Evolutionary conservation across 345 rosid genomes (phyloP).

Genomic region (Rhizophora apiculata): DNA sequence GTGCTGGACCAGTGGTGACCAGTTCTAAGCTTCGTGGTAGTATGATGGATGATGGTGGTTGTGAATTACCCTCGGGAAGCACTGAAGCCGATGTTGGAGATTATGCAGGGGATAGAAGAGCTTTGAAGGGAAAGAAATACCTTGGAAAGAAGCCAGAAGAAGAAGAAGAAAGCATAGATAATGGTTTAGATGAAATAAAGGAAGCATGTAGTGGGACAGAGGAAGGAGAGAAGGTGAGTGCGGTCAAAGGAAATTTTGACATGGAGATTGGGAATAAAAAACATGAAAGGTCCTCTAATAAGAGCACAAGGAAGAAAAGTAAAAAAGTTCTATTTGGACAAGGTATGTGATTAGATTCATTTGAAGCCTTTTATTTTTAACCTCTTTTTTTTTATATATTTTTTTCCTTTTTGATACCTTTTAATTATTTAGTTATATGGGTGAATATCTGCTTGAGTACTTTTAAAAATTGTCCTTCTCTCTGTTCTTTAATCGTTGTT

Average conservation of each 20-base stretch:
- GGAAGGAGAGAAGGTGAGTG: conserved; percentile 51
- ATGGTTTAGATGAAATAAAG: conserved; percentile 60
- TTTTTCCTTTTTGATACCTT: neutral
- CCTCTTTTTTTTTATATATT: neutral
- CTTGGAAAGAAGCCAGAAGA: conserved; percentile 42
- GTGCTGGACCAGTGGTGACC: conserved; percentile 58
- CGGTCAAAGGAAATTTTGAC: conserved; percentile 44
- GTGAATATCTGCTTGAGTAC: neutral
- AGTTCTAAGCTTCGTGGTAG: conserved; percentile 56
- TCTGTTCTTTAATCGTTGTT: no score
- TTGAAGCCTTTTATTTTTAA: neutral
- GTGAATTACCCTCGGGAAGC: conserved; percentile 77
- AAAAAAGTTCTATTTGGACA: conserved; percentile 57
- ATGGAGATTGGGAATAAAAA: conserved; percentile 25
- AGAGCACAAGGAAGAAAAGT: conserved; percentile 26
- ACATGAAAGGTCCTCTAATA: conserved; percentile 29
- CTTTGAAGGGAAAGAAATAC: conserved; percentile 46
- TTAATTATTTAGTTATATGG: neutral
- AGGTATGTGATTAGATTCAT: conserved; percentile 35
- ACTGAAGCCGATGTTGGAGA: conserved; percentile 60
- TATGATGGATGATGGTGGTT: conserved; percentile 58
- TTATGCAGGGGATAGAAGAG: conserved; percentile 37
- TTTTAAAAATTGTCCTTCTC: neutral
- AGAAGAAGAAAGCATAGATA: conserved; percentile 37
- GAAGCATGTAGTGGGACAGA: conserved; percentile 89